Evolutionary conservation across 306 rosid genomes (phyloP).

Genomic region (Medicago lupulina): DNA sequence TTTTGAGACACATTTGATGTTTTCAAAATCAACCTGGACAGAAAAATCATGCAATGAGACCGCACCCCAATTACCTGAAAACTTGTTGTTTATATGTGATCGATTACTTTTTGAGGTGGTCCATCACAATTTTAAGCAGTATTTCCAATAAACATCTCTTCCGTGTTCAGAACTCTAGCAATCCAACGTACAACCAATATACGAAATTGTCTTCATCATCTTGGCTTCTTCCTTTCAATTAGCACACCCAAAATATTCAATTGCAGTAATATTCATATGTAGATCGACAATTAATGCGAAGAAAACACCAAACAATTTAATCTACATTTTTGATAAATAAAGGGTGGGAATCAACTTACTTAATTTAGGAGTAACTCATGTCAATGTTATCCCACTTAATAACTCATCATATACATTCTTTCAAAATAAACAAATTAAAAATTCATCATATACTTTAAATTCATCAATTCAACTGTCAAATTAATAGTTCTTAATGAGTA

Average conservation of each 20-base stretch:
- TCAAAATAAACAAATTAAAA: too few species aligned
- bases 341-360: too few species aligned
- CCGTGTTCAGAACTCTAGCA: constrained; percentile 43
- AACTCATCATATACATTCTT: too few species aligned
- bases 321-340: neutral
- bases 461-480: too few species aligned
- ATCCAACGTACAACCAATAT: constrained; percentile 40
- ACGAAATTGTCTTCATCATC: constrained; percentile 49
- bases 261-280: neutral
- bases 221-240: constrained; percentile 30
- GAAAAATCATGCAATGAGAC: constrained; percentile 53
- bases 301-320: neutral
- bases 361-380: too few species aligned
- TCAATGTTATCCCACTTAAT: too few species aligned
- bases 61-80: constrained; percentile 50
- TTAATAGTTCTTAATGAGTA: too few species aligned
- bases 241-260: constrained; percentile 23
- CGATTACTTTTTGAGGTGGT: constrained; percentile 50
- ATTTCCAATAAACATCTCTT: constrained; percentile 50
- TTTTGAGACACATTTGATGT: constrained; percentile 38
- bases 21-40: constrained; percentile 47
- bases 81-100: constrained; percentile 41
- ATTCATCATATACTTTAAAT: too few species aligned
- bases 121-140: constrained; percentile 48
- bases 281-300: too few species aligned